Evolutionary conservation across 345 rosid genomes (phyloP).

Genomic region (Ceriops decandra): DNA sequence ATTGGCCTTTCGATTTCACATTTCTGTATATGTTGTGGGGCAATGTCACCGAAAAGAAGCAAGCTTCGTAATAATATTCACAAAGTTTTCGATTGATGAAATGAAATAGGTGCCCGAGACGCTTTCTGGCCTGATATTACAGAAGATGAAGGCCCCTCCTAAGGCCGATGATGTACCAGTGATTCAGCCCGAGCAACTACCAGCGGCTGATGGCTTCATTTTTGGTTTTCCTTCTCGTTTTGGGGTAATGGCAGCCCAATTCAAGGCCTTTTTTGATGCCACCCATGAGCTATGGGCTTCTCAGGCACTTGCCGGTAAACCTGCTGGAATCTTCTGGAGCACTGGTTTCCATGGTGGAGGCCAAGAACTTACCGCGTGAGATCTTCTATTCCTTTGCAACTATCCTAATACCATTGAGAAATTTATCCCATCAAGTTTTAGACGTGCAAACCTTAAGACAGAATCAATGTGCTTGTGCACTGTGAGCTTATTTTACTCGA

Average conservation of each 20-base stretch:
- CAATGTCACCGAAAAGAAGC: background rate
- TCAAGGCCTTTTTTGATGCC: slow-evolving; percentile 82
- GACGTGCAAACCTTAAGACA: background rate
- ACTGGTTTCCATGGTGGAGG: slow-evolving; percentile 97
- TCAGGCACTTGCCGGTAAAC: slow-evolving; percentile 91
- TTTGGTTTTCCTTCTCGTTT: slow-evolving; percentile 95
- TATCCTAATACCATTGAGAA: too few species aligned
- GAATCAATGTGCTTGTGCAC: background rate
- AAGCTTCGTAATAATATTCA: background rate
- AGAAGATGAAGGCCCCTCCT: slow-evolving; percentile 71
- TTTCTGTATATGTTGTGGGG: background rate
- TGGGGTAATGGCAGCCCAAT: slow-evolving; percentile 93
- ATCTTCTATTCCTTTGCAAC: slow-evolving; percentile 10
- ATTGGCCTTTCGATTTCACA: background rate
- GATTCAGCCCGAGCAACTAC: slow-evolving; percentile 68
- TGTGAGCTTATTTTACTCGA: background rate
- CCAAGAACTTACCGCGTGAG: slow-evolving; percentile 95
- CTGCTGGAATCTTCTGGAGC: slow-evolving; percentile 98
- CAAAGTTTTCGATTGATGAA: background rate
- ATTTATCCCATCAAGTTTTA: background rate
- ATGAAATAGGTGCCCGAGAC: slow-evolving; percentile 71
- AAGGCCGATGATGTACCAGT: slow-evolving; percentile 72
- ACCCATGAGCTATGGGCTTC: slow-evolving; percentile 63
- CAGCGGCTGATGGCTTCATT: slow-evolving; percentile 87
- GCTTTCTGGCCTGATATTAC: slow-evolving; percentile 49